Evolutionary conservation across 257 asterid genomes (phyloP).

Genomic region (Schizonepeta tenuifolia): DNA sequence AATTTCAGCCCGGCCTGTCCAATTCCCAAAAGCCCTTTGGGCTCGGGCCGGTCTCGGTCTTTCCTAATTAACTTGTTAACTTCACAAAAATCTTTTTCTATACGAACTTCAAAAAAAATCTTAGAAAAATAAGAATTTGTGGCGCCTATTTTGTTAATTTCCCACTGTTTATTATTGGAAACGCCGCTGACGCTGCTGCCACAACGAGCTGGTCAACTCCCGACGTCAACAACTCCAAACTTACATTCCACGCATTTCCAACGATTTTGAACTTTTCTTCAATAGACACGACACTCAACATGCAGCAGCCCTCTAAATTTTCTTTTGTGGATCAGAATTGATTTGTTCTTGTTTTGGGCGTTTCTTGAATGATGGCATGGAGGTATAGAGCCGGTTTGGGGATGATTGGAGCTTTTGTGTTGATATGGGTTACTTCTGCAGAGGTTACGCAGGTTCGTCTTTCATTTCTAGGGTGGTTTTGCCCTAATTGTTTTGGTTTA

Average conservation of each 20-base stretch:
- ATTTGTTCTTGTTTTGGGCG: constrained; percentile 6
- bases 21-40: no score
- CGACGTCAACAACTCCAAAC: constrained; percentile 21
- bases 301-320: constrained; percentile 22
- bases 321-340: neutral
- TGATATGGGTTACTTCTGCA: constrained; percentile 87
- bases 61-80: neutral
- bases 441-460: constrained; percentile 84
- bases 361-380: constrained; percentile 60
- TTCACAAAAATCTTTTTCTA: neutral
- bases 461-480: neutral
- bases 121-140: neutral
- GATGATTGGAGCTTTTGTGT: constrained; percentile 73
- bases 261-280: constrained; percentile 28
- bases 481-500: neutral
- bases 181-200: no score
- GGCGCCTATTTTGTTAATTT: neutral
- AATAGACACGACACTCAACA: neutral
- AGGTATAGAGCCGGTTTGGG: constrained; percentile 71
- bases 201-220: constrained; percentile 22
- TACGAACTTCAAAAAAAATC: no score
- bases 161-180: constrained; percentile 20
- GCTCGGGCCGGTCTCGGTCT: neutral
- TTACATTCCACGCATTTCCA: constrained; percentile 38
- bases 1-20: no score